These are phyloP conservation scores for Xylariaceae sp. DNA, from an alignment of 2,329 filamentous ascomycete species.

Conservation along the genomic window DNA sequence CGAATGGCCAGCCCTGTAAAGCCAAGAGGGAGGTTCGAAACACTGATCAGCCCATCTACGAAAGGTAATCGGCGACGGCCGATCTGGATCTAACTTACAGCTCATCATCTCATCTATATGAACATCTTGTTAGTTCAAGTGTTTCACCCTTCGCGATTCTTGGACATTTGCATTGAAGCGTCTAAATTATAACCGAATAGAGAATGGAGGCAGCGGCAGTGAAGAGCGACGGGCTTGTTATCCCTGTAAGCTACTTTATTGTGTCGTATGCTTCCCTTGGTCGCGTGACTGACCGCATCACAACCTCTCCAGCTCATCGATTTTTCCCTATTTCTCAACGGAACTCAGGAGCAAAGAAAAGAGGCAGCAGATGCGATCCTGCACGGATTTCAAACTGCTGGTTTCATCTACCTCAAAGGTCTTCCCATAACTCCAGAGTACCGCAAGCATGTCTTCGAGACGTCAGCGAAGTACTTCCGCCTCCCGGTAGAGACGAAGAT, in stretches of 20 bases:
- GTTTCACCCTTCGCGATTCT: too few relatives aligned
- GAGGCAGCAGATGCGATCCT: conserved; percentile 69
- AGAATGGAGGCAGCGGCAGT: conserved; percentile 45
- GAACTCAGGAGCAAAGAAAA: conserved; percentile 55
- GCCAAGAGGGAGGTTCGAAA: not conserved
- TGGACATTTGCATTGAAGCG: not conserved
- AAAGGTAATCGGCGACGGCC: not conserved
- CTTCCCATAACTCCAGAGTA: conserved; percentile 63
- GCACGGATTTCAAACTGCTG: conserved; percentile 75
- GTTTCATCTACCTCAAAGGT: conserved; percentile 85
- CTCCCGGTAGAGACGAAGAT: conserved; percentile 61
- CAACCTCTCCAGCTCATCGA: conserved; percentile 62
- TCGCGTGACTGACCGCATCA: not conserved
- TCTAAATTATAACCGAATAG: too few relatives aligned
- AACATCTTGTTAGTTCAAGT: too few relatives aligned
- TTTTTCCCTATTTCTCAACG: conserved; percentile 68
- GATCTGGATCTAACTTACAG: too few relatives aligned
- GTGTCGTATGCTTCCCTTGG: not conserved
- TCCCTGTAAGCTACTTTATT: conserved; percentile 46
- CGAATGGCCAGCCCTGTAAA: not conserved
- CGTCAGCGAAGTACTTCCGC: conserved; percentile 68
- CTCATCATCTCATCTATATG: too few relatives aligned
- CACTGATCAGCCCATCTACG: too few relatives aligned
- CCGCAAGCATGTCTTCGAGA: conserved; percentile 59
- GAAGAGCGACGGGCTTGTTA: conserved; percentile 49